phyloP scores from a whole-genome alignment of 139 green algal species.

The Auxenochlorella protothecoides region DNA sequence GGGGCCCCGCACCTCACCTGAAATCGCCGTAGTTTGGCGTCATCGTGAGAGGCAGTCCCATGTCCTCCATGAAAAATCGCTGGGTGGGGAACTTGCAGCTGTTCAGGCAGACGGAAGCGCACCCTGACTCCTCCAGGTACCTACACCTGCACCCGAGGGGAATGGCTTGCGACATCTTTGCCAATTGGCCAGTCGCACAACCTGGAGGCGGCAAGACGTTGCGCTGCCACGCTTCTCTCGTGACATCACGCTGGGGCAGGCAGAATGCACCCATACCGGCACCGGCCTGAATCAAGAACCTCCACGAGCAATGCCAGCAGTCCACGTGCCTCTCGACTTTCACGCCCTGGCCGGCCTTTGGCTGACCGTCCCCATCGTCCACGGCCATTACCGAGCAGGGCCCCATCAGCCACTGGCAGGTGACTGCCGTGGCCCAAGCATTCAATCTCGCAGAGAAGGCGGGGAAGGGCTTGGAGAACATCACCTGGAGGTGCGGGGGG shows the following conservation, averaged over 20 bases:
- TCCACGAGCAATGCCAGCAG: too few species aligned
- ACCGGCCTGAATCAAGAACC: too few species aligned
- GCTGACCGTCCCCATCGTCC: slow-evolving; percentile 49
- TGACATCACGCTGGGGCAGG: too few species aligned
- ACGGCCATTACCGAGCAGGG: slow-evolving; percentile 70
- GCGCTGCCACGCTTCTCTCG: too few species aligned
- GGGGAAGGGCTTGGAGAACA: slow-evolving; percentile 46
- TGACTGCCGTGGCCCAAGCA: slow-evolving; percentile 63
- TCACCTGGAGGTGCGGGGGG: slow-evolving; percentile 13
- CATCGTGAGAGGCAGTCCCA: slow-evolving; percentile 80
- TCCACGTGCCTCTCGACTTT: slow-evolving; percentile 42
- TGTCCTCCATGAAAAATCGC: slow-evolving; percentile 77
- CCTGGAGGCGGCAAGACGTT: too few species aligned
- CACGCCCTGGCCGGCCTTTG: slow-evolving; percentile 50
- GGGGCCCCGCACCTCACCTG: too few species aligned
- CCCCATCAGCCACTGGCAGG: slow-evolving; percentile 89
- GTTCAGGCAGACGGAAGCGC: slow-evolving; percentile 77
- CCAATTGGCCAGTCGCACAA: too few species aligned
- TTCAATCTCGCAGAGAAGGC: slow-evolving; percentile 54
- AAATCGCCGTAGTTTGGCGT: slow-evolving; percentile 72
- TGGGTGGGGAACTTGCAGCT: slow-evolving; percentile 82
- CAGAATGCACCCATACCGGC: too few species aligned
- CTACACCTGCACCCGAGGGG: slow-evolving; percentile 47
- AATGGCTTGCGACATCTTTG: neutral
- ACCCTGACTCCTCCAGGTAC: slow-evolving; percentile 77